phyloP scores from a whole-genome alignment of 176 grass and related monocot species.

The Avena insularis region DNA sequence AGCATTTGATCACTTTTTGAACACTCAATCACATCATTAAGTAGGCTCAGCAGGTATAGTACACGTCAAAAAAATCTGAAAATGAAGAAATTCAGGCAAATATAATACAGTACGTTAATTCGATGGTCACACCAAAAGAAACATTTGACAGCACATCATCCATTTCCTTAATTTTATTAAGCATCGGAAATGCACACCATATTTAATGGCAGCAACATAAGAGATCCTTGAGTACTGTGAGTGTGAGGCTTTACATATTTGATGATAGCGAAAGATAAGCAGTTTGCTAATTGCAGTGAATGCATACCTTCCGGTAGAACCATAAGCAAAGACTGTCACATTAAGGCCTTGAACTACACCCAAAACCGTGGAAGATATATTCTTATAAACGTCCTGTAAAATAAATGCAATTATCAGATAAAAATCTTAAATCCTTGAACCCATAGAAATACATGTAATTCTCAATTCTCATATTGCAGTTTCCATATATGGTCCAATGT shows the following conservation, averaged over 20 bases:
- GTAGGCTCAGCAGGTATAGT: not conserved
- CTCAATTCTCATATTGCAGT: not conserved
- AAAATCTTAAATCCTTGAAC: slow-evolving; percentile 26
- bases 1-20: not conserved
- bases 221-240: slow-evolving; percentile 12
- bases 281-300: slow-evolving; percentile 14
- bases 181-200: slow-evolving; percentile 1
- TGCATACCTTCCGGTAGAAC: slow-evolving; percentile 97
- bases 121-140: not conserved
- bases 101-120: slow-evolving; percentile 11
- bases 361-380: slow-evolving; percentile 86
- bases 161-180: not conserved
- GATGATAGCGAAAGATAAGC: slow-evolving; percentile 9
- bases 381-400: slow-evolving; percentile 88
- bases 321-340: slow-evolving; percentile 98
- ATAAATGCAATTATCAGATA: slow-evolving; percentile 23
- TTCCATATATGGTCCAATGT: slow-evolving; percentile 6
- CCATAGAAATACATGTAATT: not conserved
- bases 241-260: not conserved
- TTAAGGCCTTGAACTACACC: slow-evolving; percentile 98
- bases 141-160: not conserved
- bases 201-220: not conserved
- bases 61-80: not conserved
- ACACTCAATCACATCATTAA: not conserved
- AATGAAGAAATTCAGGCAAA: not conserved